These are phyloP conservation scores for Neurospora hispaniola DNA, from an alignment of 495 filamentous ascomycete species.

Conservation along the genomic window DNA sequence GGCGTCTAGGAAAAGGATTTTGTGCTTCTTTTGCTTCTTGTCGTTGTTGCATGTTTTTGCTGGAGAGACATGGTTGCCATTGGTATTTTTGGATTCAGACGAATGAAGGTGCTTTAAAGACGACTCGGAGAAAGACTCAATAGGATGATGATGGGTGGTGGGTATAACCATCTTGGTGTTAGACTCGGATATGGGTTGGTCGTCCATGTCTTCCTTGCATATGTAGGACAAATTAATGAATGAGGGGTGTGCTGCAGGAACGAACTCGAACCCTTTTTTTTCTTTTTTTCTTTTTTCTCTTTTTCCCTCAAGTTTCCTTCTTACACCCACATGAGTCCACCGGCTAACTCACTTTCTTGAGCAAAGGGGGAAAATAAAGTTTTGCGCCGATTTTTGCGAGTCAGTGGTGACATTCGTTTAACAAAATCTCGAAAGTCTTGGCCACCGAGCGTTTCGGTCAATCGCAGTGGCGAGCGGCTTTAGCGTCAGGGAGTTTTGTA, in stretches of 20 bases:
- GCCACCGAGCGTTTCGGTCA: background rate
- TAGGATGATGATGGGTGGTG: conserved; percentile 14
- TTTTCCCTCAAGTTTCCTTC: too few species aligned
- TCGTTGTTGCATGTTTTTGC: background rate
- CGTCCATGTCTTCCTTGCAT: background rate
- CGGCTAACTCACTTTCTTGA: background rate
- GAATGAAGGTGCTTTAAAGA: background rate
- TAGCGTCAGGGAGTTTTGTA: background rate
- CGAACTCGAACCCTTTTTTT: too few species aligned
- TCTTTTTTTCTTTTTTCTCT: too few species aligned
- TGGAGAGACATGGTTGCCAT: background rate
- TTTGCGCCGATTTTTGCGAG: background rate
- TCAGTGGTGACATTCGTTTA: background rate
- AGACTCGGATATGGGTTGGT: background rate
- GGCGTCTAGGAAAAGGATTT: conserved; percentile 76
- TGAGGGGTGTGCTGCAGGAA: too few species aligned
- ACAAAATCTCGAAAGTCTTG: background rate
- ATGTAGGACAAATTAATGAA: background rate
- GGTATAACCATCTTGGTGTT: background rate
- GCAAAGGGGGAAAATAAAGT: background rate
- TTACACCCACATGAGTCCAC: background rate
- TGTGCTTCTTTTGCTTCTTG: background rate
- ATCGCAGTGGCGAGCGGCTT: background rate
- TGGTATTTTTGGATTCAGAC: background rate
- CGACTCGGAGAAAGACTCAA: conserved; percentile 10